These are phyloP conservation scores for Niveomyces coronatus DNA, from an alignment of 2,329 filamentous ascomycete species.

Conservation along the genomic window DNA sequence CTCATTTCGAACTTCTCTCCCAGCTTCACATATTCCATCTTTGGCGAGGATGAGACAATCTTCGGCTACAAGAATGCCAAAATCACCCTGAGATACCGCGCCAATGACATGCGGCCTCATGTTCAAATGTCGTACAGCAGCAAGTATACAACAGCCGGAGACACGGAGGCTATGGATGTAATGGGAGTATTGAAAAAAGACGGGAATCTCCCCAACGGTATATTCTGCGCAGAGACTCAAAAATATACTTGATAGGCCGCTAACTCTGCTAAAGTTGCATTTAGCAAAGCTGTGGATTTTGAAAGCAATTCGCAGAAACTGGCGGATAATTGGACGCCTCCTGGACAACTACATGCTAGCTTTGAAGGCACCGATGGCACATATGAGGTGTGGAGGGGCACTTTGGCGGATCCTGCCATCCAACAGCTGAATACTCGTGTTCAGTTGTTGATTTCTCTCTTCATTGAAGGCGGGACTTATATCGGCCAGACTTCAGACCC, in stretches of 20 bases:
- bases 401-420: conserved; percentile 58
- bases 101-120: conserved; percentile 67
- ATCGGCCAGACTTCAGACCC: conserved; percentile 42
- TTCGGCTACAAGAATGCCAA: conserved; percentile 80
- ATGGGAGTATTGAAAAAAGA: conserved; percentile 52
- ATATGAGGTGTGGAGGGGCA: conserved; percentile 81
- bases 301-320: conserved; percentile 43
- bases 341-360: conserved; percentile 58
- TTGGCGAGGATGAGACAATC: conserved; percentile 85
- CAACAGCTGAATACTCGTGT: conserved; percentile 66
- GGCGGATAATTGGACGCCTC: conserved; percentile 51
- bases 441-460: conserved; percentile 74
- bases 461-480: conserved; percentile 84
- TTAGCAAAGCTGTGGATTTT: conserved; percentile 52
- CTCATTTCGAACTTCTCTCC: conserved; percentile 66
- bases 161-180: conserved; percentile 60
- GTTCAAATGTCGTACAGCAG: conserved; percentile 60
- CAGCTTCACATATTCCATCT: conserved; percentile 81
- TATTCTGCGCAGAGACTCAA: not conserved
- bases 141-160: conserved; percentile 59
- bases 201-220: conserved; percentile 54
- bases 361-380: conserved; percentile 51
- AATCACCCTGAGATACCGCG: conserved; percentile 59
- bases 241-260: conserved; percentile 2
- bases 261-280: conserved; percentile 44